Base-by-base conservation (phyloP, 129 eudicot species). In the Heracleum sosnowskyi region DNA sequence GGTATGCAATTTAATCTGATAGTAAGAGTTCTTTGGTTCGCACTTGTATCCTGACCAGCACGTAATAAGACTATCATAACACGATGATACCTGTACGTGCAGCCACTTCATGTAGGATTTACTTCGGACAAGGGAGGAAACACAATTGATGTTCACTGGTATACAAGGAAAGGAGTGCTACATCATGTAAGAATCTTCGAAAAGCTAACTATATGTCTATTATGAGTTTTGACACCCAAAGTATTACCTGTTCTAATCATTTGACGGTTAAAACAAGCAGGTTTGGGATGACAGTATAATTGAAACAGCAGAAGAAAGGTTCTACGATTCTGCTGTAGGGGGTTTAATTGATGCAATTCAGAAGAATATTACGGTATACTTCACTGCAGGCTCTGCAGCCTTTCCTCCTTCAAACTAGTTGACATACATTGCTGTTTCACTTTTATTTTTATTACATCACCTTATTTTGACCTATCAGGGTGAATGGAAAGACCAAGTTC, bases 41-140 rank as follows among this genome's bases (percentile, higher is more conserved):
- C 40, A 74, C 51, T 46, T 64, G 73, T 29, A 73, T 41, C 29
- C 73, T 40, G 71, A 69, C 49, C n/a, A 45, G 20, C 72, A 66
- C 24, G 3, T n/a, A 33, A 28, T 12, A 31, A 77, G 73, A 57
- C 33, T 31, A 37, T 77, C 24, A 26, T 51, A 9, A 77, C 47
- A 55, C 24, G 24, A 57, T 57, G 55, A 37, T 4, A 63, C 41
- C 74, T 68, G 74, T 62, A 15, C 34, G 29, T 91, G 82, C 79
- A 93, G 98, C 98, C 96, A 13, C 84, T 93, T 44, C 98, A 93
- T 79, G 97, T 89, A 35, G 98, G 98, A 77, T 92, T 91, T 81
- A 86, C 91, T 41, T 55, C 92, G 42, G 98, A 93, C 80, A 88
- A 36, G 76, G 98, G 98, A 44, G 98, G 89, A 75, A 93, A 93